Base-by-base conservation (phyloP, 2,329 filamentous ascomycete genomes). In the Fusarium sp. region DNA sequence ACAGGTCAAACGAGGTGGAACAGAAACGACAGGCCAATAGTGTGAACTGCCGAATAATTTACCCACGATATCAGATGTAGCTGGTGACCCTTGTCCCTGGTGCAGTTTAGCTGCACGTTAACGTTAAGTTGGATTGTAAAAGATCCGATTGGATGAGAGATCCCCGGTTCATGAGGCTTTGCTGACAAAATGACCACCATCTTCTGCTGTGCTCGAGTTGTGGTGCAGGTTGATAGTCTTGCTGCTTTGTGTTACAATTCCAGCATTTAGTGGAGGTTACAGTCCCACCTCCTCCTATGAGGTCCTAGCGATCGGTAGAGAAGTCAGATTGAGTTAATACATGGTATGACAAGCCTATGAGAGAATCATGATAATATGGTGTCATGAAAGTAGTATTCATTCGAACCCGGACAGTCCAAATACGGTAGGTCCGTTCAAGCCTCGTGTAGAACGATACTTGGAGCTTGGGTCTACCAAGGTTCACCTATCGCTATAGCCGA, bases 31-130 rank as follows among this genome's bases (percentile, higher is more conserved):
- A 18, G 28, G 8, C 66, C 58, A 28, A 20, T 59, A 33, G 18
- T 31, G 4, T 20, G 7, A 18, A 16, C 41, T 50, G 33, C 57
- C 67, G 67, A 69, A 64, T 62, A 63, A 63, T 70, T 69, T 70
- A 69, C 30, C 62, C 62, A 26, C 34, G 47, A 28, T 33, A 23
- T 47, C 41, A 30, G 38, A 55, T 36, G 16, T 26, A 36, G 20
- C 46, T 12, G 33, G 31, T 33, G 13, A 16, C 13, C 38, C 51
- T 44, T 45, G 51, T 20, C 23, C 33, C 3, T 46, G 30, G 11
- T 36, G 31, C n/a, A 34, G 20, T 41, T 23, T 16, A 23, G 36
- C 20, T 41, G 9, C 16, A 55, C 36, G 23, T 28, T 9, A 31
- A 55, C 26, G 9, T 42, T 18, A 20, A n/a, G 20, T 9, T 26